Conservation (phyloP, 768 basidiomycete species). For the Russula virescens region DNA sequence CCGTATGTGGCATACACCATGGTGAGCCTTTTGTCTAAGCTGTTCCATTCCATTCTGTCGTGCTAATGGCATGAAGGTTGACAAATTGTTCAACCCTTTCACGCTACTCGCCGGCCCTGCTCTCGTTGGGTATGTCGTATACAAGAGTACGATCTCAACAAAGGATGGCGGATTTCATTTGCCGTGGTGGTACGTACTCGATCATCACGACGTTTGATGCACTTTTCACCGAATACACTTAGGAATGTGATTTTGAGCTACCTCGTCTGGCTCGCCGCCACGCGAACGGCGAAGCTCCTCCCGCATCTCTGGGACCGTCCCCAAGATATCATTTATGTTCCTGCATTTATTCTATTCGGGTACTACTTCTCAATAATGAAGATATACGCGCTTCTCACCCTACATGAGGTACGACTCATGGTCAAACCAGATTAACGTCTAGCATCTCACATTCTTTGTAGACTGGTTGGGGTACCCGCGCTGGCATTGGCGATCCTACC, state of each 20-base stretch:
- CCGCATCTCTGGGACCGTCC: slow-evolving; percentile 56
- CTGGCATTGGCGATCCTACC: slow-evolving; percentile 81
- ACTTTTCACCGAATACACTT: background rate
- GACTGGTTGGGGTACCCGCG: slow-evolving; percentile 95
- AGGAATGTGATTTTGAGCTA: slow-evolving; percentile 70
- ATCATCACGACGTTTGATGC: background rate
- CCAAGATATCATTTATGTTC: slow-evolving; percentile 54
- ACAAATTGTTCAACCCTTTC: slow-evolving; percentile 81
- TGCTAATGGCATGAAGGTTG: slow-evolving; percentile 44
- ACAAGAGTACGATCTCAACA: slow-evolving; percentile 67
- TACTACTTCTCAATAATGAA: slow-evolving; percentile 97
- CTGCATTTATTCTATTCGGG: slow-evolving; percentile 72
- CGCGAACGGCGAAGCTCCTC: slow-evolving; percentile 69
- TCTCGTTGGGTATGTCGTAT: slow-evolving; percentile 70
- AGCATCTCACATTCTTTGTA: slow-evolving; percentile 27
- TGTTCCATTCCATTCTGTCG: slow-evolving; percentile 2
- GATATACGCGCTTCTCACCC: slow-evolving; percentile 80
- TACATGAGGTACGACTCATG: slow-evolving; percentile 65
- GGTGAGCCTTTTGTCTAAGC: slow-evolving; percentile 41
- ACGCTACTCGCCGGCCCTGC: slow-evolving; percentile 81
- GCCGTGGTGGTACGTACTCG: slow-evolving; percentile 64
- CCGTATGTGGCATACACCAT: slow-evolving; percentile 83
- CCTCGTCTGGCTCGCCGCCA: slow-evolving; percentile 61
- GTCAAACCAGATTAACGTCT: background rate
- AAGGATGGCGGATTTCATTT: slow-evolving; percentile 71